Evolutionary conservation across 2,329 filamentous ascomycete genomes (phyloP).

Genomic region (Diaporthe sp.): DNA sequence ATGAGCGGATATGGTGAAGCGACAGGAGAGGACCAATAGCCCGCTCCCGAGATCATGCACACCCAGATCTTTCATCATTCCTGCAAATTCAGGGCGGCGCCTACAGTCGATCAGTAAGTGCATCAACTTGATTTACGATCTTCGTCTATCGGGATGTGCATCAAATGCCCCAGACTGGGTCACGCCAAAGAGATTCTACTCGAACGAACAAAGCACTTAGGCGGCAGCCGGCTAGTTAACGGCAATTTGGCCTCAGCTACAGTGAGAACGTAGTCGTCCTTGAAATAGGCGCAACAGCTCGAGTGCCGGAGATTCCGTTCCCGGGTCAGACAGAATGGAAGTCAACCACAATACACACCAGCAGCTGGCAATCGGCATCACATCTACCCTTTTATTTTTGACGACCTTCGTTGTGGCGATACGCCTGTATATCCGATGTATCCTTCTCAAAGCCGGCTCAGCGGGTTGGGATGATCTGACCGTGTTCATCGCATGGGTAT

Average conservation of each 20-base stretch:
- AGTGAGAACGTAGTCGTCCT: neutral
- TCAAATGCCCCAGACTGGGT: neutral
- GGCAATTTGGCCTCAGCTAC: too few relatives aligned
- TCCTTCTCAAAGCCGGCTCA: slow-evolving; percentile 23
- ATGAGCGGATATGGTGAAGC: slow-evolving; percentile 2
- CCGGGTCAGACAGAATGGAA: neutral
- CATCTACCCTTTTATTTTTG: slow-evolving; percentile 9
- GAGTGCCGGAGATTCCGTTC: neutral
- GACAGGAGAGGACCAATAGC: neutral
- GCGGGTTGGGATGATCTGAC: slow-evolving; percentile 31
- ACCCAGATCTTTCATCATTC: neutral
- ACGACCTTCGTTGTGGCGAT: slow-evolving; percentile 17
- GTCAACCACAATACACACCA: slow-evolving; percentile 22
- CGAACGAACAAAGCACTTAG: neutral
- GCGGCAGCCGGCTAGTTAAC: neutral
- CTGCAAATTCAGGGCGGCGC: neutral
- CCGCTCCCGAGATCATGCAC: neutral
- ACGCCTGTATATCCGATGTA: slow-evolving; percentile 31
- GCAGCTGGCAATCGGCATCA: slow-evolving; percentile 23
- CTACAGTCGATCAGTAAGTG: too few relatives aligned
- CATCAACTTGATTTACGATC: neutral
- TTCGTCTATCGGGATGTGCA: neutral
- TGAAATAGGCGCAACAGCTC: neutral
- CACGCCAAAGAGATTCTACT: neutral
- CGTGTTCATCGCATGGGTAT: slow-evolving; percentile 27